Conservation (phyloP, 2,329 filamentous ascomycete genomes). For the Alternaria panax region DNA sequence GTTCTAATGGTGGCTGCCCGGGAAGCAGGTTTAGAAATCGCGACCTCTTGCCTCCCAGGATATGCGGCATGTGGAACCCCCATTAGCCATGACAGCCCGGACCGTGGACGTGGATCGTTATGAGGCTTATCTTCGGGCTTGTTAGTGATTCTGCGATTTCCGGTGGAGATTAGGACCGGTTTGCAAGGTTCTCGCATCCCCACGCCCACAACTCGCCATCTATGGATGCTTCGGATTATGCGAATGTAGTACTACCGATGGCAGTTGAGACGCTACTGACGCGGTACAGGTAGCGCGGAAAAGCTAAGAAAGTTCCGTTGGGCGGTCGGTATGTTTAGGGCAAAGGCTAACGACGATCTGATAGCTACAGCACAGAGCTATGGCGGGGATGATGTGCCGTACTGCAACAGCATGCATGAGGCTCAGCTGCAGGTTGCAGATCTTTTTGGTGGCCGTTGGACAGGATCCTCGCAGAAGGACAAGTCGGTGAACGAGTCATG, state of each 20-base stretch:
- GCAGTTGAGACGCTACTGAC: slow-evolving; percentile 6
- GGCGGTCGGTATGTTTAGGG: slow-evolving; percentile 6
- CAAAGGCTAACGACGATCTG: slow-evolving; percentile 9
- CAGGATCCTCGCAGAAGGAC: slow-evolving; percentile 3
- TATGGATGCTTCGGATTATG: slow-evolving; percentile 7
- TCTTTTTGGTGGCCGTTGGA: slow-evolving; percentile 19
- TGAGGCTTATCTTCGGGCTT: slow-evolving; percentile 11
- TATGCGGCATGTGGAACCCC: slow-evolving; percentile 5
- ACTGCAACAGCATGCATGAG: slow-evolving; percentile 9
- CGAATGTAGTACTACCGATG: slow-evolving; percentile 8
- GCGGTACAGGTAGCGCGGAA: slow-evolving; percentile 8
- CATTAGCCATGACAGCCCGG: not conserved
- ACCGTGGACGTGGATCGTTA: slow-evolving; percentile 4
- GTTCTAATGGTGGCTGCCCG: not conserved
- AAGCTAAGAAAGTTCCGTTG: slow-evolving; percentile 6
- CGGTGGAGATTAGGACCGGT: slow-evolving; percentile 2
- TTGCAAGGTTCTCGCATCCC: not conserved
- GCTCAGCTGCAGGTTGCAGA: slow-evolving; percentile 15
- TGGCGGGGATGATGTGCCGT: slow-evolving; percentile 17
- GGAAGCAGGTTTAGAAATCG: slow-evolving; percentile 1
- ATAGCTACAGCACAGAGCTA: slow-evolving; percentile 7
- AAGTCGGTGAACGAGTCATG: slow-evolving; percentile 20
- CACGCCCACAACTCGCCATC: not conserved
- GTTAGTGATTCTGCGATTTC: slow-evolving; percentile 2
- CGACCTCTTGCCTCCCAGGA: not conserved